Percentiles rank a stretch among this genome's conserved stretches.
Evolutionary conservation across 164 flowering plant species (phyloP).

Genomic region (Kingdonia uniflora): DNA sequence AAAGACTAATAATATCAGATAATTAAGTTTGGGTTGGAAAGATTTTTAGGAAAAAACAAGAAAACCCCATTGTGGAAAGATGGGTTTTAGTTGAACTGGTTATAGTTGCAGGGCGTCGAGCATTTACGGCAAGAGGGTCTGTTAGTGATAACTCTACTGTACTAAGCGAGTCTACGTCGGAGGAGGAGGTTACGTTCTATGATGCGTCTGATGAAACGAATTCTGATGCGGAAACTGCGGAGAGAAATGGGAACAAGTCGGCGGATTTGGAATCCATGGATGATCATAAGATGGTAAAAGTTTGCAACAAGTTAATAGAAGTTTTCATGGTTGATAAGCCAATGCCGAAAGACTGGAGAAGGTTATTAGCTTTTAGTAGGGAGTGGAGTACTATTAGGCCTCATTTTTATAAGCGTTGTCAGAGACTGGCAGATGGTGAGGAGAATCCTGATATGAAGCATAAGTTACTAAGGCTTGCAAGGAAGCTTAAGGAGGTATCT

Average conservation of each 20-base stretch:
- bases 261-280: conserved; percentile 20
- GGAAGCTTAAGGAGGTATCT: conserved; percentile 81
- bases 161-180: conserved; percentile 18
- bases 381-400: conserved; percentile 65
- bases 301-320: conserved; percentile 75
- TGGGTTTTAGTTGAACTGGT: too few species aligned
- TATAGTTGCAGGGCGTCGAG: too few species aligned
- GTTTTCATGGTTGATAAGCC: conserved; percentile 95
- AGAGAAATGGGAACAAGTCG: conserved; percentile 7
- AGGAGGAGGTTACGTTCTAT: conserved; percentile 14
- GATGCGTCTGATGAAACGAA: conserved; percentile 7
- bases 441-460: conserved; percentile 69
- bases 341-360: conserved; percentile 85
- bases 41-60: too few species aligned
- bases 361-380: conserved; percentile 65
- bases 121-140: too few species aligned
- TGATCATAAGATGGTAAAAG: conserved; percentile 44
- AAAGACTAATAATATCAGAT: too few species aligned
- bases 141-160: conserved; percentile 25
- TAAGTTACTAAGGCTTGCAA: conserved; percentile 49
- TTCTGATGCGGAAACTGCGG: conserved; percentile 9
- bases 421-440: conserved; percentile 67
- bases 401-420: conserved; percentile 62
- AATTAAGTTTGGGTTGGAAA: too few species aligned
- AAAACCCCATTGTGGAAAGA: too few species aligned